Evolutionary conservation across 2,329 filamentous ascomycete species (phyloP).

Genomic region (Cytospora paraplurivora): DNA sequence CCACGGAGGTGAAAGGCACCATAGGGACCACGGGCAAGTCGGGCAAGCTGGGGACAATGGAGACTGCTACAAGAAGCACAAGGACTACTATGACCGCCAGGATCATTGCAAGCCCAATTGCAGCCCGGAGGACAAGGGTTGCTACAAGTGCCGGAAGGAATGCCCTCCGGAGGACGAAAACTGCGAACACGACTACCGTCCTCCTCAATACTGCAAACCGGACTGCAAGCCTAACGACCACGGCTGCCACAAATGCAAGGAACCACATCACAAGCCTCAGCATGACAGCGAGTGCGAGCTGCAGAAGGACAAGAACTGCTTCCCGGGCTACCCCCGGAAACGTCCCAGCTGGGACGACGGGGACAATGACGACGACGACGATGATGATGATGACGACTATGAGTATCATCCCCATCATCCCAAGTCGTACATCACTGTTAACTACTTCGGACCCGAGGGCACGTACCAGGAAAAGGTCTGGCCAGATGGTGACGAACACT

Average conservation of each 20-base stretch:
- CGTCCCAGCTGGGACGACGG: neutral
- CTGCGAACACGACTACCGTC: constrained; percentile 12
- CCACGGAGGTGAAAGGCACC: neutral
- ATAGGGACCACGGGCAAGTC: too few species aligned
- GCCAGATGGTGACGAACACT: constrained; percentile 27
- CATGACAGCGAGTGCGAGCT: constrained; percentile 8
- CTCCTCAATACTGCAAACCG: constrained; percentile 4
- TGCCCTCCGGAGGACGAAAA: constrained; percentile 19
- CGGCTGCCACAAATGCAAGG: neutral
- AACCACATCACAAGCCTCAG: neutral
- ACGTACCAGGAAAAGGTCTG: constrained; percentile 24
- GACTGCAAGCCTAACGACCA: neutral
- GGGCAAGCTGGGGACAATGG: neutral
- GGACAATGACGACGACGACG: constrained; percentile 1
- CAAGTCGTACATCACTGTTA: constrained; percentile 12
- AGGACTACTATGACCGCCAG: constrained; percentile 8
- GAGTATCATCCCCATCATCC: constrained; percentile 14
- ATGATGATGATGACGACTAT: neutral
- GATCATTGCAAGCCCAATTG: constrained; percentile 21
- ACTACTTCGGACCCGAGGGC: constrained; percentile 14
- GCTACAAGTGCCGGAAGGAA: constrained; percentile 16
- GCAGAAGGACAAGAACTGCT: constrained; percentile 1
- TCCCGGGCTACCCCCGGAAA: neutral
- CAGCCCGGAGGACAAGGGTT: constrained; percentile 7
- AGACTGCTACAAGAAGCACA: constrained; percentile 10